A percentile compares a stretch with the other conserved stretches of the same genome.
These are phyloP conservation scores for Termitomyces heimii DNA, from an alignment of 768 basidiomycete genomes.

Conservation along the genomic window DNA sequence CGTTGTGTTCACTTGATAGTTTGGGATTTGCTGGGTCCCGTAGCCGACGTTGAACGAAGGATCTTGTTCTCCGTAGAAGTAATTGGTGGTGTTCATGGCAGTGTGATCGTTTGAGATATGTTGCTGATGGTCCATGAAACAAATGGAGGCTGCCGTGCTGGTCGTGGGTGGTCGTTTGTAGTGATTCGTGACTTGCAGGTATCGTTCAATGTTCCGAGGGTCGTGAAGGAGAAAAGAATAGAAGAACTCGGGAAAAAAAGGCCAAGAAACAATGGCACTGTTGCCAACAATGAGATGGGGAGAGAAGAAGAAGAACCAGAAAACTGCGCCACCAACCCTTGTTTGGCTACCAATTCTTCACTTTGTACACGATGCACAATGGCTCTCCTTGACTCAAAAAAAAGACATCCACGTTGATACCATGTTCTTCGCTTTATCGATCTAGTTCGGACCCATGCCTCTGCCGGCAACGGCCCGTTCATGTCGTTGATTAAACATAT, in stretches of 20 bases:
- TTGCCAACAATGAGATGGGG: constrained; percentile 13
- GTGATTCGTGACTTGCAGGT: constrained; percentile 16
- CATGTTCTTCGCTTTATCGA: constrained; percentile 4
- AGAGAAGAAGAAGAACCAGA: constrained; percentile 18
- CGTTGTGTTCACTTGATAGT: constrained; percentile 56
- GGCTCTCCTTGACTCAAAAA: not conserved
- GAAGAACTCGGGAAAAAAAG: constrained; percentile 23
- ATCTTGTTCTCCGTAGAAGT: constrained; percentile 56
- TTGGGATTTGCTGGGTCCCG: constrained; percentile 45
- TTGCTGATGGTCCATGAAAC: constrained; percentile 36
- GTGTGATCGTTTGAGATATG: constrained; percentile 44
- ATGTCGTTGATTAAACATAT: not conserved
- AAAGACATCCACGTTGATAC: not conserved
- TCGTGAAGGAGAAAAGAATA: constrained; percentile 31
- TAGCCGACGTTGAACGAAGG: constrained; percentile 46
- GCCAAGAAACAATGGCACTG: constrained; percentile 23
- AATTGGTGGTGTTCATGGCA: constrained; percentile 34
- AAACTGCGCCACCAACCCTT: constrained; percentile 22
- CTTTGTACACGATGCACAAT: constrained; percentile 19
- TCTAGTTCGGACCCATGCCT: not conserved
- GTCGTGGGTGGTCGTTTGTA: constrained; percentile 19
- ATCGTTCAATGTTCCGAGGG: constrained; percentile 22
- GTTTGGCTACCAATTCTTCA: constrained; percentile 18
- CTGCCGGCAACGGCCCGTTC: not conserved
- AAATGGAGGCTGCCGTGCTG: constrained; percentile 22